Percentiles rank a stretch among this genome's conserved stretches.
These are phyloP conservation scores for Plantago ovata DNA, from an alignment of 257 asterid genomes.

Conservation along the genomic window DNA sequence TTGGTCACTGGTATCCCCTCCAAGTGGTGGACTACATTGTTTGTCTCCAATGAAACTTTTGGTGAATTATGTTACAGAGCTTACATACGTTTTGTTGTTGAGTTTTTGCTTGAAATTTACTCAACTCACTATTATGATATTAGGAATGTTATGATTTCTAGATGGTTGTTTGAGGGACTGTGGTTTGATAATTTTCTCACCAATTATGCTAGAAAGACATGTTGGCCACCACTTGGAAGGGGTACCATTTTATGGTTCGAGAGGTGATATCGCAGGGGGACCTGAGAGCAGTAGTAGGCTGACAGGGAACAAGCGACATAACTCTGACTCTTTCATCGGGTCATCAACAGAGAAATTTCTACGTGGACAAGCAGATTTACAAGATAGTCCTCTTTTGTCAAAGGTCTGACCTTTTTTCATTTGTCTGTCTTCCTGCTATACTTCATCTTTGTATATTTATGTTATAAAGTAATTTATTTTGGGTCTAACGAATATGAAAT, in stretches of 20 bases:
- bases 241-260: constrained; percentile 65
- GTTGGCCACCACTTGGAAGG: constrained; percentile 68
- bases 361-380: constrained; percentile 48
- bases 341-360: constrained; percentile 62
- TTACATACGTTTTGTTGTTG: constrained; percentile 4
- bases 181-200: constrained; percentile 32
- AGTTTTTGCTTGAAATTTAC: background rate
- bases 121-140: constrained; percentile 14
- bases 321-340: constrained; percentile 62
- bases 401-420: constrained; percentile 53
- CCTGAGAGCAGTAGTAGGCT: constrained; percentile 50
- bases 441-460: constrained; percentile 1
- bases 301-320: constrained; percentile 66
- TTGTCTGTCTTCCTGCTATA: constrained; percentile 3
- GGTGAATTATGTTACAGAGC: background rate
- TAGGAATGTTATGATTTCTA: constrained; percentile 3
- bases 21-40: too few species aligned
- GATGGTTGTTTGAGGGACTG: constrained; percentile 17
- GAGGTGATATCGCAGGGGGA: constrained; percentile 55
- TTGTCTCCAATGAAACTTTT: background rate
- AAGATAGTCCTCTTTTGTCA: constrained; percentile 60
- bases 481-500: constrained; percentile 4
- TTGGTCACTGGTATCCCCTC: too few species aligned
- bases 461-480: background rate
- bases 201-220: constrained; percentile 56